These are phyloP conservation scores for Phytophthora pisi DNA, from an alignment of 352 stramenopile genomes.

Conservation along the genomic window DNA sequence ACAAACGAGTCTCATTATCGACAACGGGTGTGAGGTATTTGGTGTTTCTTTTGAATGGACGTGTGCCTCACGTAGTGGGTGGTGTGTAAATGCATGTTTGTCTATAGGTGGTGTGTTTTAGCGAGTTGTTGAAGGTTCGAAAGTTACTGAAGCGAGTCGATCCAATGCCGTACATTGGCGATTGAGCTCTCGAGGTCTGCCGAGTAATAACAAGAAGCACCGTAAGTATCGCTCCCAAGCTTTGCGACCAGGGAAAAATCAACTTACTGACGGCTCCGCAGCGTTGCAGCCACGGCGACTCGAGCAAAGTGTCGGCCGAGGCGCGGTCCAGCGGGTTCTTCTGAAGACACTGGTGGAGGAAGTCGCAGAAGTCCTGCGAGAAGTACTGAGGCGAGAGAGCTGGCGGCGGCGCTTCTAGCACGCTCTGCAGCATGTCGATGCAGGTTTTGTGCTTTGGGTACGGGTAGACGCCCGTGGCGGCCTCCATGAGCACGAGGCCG, in stretches of 20 bases:
- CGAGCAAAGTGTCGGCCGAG: slow-evolving; percentile 62
- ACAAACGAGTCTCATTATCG: slow-evolving; percentile 27
- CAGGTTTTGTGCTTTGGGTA: slow-evolving; percentile 84
- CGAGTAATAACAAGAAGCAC: neutral
- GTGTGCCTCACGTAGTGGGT: slow-evolving; percentile 11
- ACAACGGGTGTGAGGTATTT: slow-evolving; percentile 21
- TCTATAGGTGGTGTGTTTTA: slow-evolving; percentile 7
- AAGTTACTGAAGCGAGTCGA: slow-evolving; percentile 66
- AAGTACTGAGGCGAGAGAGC: slow-evolving; percentile 72
- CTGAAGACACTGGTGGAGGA: slow-evolving; percentile 68
- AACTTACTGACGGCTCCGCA: slow-evolving; percentile 72
- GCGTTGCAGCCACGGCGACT: slow-evolving; percentile 76
- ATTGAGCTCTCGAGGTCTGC: slow-evolving; percentile 40
- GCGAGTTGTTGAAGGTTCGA: neutral
- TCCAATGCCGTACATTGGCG: slow-evolving; percentile 71
- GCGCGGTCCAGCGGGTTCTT: slow-evolving; percentile 71
- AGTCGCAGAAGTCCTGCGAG: slow-evolving; percentile 75
- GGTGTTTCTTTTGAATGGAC: neutral
- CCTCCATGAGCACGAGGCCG: slow-evolving; percentile 92
- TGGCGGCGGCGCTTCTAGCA: slow-evolving; percentile 72
- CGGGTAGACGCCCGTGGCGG: slow-evolving; percentile 86
- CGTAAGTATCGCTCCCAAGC: slow-evolving; percentile 34
- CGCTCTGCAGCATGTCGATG: slow-evolving; percentile 87
- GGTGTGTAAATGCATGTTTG: slow-evolving; percentile 4
- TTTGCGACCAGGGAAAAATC: neutral